Evolutionary conservation across 192 early-diverging fungal species (phyloP), one percentile per base, ranked within the genome.

Genomic region (Gonapodya prolifera): DNA sequence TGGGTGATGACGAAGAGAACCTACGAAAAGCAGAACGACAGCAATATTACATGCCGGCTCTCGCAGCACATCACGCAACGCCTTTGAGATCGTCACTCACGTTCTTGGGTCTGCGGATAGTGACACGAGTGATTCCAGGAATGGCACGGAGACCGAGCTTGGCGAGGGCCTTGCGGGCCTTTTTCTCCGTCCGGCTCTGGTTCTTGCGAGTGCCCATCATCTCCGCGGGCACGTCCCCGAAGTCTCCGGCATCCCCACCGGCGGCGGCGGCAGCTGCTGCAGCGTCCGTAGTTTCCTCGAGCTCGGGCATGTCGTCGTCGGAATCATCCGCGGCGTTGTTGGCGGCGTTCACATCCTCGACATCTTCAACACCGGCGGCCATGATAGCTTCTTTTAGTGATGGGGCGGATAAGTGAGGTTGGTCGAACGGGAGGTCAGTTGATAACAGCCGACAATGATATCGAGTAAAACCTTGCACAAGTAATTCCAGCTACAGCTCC

Each of bases 91-190:
- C 8, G 13, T 69, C 34, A 85, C 89, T 69, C 84, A 92, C 90
- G 84, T 90, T 89, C 76, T 89, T 85, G 78, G 91, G 89, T 83
- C 94, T 90, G 77, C 93, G 89, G 79, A 99, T 88, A 82, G 91
- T 94, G 76, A 99, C 94, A 81, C 94, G 91, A 83, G 82, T 91
- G 85, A 98, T 91, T 34, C 92, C 96, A 34, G 89, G 78, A 77
- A 97, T 91, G 80, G 86, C 87, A 87, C 94, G 90, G 70, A 99
- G 88, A 76, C 96, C 96, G 82, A 93, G 90, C 89, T 94, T 94
- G 81, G 86, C 84, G 83, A 99, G 87, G 61, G 94, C 95, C 91
- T 99, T 98, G 83, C 97, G 91, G 73, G 97, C 96, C 92, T 99
- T 97, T 87, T 91, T 92, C 87, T 99, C 96, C 78, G 89, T 88